These are phyloP conservation scores for Scleromitrula shiraiana DNA, from an alignment of 2,329 filamentous ascomycete species.

Conservation along the genomic window DNA sequence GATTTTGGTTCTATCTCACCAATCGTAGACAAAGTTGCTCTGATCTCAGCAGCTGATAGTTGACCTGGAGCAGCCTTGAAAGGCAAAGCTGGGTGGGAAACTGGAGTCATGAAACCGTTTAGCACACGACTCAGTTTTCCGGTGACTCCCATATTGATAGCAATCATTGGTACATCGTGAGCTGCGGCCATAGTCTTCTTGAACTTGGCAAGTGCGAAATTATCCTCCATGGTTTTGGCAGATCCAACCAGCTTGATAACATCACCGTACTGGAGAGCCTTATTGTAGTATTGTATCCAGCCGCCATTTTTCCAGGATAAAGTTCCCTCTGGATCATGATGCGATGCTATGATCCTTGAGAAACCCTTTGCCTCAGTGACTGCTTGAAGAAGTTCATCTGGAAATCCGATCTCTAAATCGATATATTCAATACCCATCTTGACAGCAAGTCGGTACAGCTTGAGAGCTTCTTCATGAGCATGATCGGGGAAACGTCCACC, in stretches of 20 bases:
- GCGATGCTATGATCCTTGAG: constrained; percentile 85
- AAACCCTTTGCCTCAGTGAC: constrained; percentile 58
- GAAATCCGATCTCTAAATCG: constrained; percentile 84
- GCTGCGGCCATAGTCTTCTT: constrained; percentile 64
- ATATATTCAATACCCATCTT: constrained; percentile 86
- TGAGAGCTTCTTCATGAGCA: constrained; percentile 59
- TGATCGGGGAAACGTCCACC: constrained; percentile 82
- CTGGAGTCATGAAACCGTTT: constrained; percentile 90
- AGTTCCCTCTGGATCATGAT: constrained; percentile 75
- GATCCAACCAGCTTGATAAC: constrained; percentile 90
- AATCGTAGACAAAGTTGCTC: constrained; percentile 66
- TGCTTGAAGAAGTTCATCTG: constrained; percentile 63
- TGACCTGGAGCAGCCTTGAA: constrained; percentile 93
- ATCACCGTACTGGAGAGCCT: constrained; percentile 81
- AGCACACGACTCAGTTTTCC: constrained; percentile 86
- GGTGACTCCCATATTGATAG: constrained; percentile 85
- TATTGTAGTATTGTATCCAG: constrained; percentile 87
- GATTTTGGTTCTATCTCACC: constrained; percentile 68
- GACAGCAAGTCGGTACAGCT: constrained; percentile 70
- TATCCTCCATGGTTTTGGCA: constrained; percentile 71
- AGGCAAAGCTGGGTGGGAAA: constrained; percentile 81
- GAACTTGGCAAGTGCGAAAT: constrained; percentile 77
- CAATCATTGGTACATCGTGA: constrained; percentile 79
- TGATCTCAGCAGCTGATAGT: constrained; percentile 82
- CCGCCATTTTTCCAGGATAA: constrained; percentile 89